Percentiles rank a stretch among this genome's conserved stretches.
Evolutionary conservation across 805 yeast species (phyloP).

Genomic region (Schizosaccharomyces octosporus): DNA sequence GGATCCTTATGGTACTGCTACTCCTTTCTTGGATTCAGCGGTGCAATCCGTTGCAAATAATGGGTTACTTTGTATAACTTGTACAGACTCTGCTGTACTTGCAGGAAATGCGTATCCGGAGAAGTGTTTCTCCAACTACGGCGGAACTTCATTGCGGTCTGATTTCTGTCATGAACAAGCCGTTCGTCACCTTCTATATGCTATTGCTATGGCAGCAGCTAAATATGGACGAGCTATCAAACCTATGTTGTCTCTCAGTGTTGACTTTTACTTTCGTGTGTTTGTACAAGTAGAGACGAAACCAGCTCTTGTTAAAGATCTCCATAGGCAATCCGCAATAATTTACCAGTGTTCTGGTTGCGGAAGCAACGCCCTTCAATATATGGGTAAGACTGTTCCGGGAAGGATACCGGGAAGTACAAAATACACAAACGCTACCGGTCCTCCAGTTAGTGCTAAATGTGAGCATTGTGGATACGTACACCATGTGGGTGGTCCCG

Average conservation of each 20-base stretch:
- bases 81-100: constrained; percentile 85
- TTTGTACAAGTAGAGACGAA: constrained; percentile 55
- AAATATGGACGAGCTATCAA: constrained; percentile 68
- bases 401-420: constrained; percentile 12
- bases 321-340: constrained; percentile 50
- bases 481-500: constrained; percentile 77
- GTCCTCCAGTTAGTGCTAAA: constrained; percentile 31
- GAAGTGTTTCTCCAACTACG: constrained; percentile 81
- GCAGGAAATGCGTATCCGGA: constrained; percentile 95
- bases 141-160: constrained; percentile 61
- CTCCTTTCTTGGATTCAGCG: constrained; percentile 87
- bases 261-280: constrained; percentile 78
- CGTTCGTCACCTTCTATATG: constrained; percentile 50
- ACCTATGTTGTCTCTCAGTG: constrained; percentile 63
- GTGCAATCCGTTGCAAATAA: constrained; percentile 60
- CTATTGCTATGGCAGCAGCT: constrained; percentile 65
- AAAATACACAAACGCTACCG: constrained; percentile 28
- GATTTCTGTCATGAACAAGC: constrained; percentile 90
- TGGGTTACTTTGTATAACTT: constrained; percentile 71
- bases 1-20: constrained; percentile 94
- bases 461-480: constrained; percentile 51
- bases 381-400: constrained; percentile 34
- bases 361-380: constrained; percentile 44
- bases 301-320: constrained; percentile 59
- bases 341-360: constrained; percentile 76